These are phyloP conservation scores for Botrytis cinerea DNA, from an alignment of 2,329 filamentous ascomycete species.

Conservation along the genomic window DNA sequence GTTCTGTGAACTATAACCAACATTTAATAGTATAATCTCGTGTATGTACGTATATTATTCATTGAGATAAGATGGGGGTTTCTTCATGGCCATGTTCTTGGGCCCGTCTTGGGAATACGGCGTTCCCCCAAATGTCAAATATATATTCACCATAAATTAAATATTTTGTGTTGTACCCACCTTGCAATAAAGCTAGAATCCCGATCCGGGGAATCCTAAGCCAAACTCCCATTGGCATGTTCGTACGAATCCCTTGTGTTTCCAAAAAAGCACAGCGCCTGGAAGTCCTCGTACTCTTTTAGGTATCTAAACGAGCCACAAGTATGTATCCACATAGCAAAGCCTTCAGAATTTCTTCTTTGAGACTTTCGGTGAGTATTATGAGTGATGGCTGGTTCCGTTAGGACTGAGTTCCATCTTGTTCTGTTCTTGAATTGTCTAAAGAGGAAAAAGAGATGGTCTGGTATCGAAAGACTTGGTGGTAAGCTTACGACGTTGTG, in stretches of 20 bases:
- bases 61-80: neutral
- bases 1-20: neutral
- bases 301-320: neutral
- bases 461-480: constrained; percentile 21
- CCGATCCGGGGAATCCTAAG: constrained; percentile 11
- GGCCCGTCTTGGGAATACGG: neutral
- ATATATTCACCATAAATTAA: neutral
- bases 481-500: constrained; percentile 24
- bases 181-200: neutral
- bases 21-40: neutral
- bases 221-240: neutral
- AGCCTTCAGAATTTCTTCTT: constrained; percentile 1
- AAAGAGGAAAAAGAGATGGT: neutral
- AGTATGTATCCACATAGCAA: neutral
- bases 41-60: constrained; percentile 8
- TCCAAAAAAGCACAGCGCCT: neutral
- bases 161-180: no score
- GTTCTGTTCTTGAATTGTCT: neutral
- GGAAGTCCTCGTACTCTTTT: neutral
- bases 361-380: constrained; percentile 9
- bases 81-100: neutral
- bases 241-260: constrained; percentile 1
- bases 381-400: neutral
- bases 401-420: neutral
- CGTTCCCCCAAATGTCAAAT: neutral